Percentiles rank a stretch among this genome's conserved stretches.
phyloP scores from a whole-genome alignment of 768 basidiomycete species.

The Rhizopogon vinicolor region DNA sequence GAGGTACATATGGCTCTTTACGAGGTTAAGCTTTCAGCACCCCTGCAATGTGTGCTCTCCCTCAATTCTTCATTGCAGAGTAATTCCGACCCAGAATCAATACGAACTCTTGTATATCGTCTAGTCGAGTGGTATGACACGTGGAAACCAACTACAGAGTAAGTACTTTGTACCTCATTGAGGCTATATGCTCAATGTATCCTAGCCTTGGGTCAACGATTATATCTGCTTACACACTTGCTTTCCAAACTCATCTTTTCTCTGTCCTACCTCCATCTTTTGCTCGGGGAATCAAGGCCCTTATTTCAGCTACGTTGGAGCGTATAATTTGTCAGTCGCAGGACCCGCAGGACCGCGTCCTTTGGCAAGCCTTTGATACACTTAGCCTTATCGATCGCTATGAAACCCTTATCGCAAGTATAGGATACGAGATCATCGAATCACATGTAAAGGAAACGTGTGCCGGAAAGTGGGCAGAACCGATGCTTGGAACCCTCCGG shows the following conservation, averaged over 20 bases:
- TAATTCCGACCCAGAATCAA: constrained; percentile 40
- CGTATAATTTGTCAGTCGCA: constrained; percentile 17
- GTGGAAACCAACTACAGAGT: constrained; percentile 73
- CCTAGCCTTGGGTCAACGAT: constrained; percentile 58
- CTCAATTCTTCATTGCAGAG: constrained; percentile 27
- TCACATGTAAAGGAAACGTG: constrained; percentile 62
- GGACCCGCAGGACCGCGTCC: constrained; percentile 25
- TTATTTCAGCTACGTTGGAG: constrained; percentile 54
- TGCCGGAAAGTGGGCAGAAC: constrained; percentile 62
- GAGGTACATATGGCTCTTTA: constrained; percentile 52
- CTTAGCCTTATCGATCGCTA: constrained; percentile 80
- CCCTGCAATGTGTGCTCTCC: background rate
- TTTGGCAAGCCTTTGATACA: constrained; percentile 61
- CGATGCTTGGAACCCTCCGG: constrained; percentile 56
- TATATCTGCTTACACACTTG: constrained; percentile 54
- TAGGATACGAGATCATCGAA: constrained; percentile 87
- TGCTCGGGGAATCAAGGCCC: constrained; percentile 59
- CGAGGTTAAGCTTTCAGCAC: constrained; percentile 38
- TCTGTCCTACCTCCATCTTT: constrained; percentile 68
- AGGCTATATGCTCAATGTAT: constrained; percentile 6
- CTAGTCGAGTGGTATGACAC: constrained; percentile 68
- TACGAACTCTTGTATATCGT: constrained; percentile 52
- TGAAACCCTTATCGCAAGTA: constrained; percentile 76
- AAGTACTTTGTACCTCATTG: constrained; percentile 18
- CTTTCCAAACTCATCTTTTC: constrained; percentile 73